Conservation (phyloP, 805 yeast genomes). For the Hyphopichia homilentoma region DNA sequence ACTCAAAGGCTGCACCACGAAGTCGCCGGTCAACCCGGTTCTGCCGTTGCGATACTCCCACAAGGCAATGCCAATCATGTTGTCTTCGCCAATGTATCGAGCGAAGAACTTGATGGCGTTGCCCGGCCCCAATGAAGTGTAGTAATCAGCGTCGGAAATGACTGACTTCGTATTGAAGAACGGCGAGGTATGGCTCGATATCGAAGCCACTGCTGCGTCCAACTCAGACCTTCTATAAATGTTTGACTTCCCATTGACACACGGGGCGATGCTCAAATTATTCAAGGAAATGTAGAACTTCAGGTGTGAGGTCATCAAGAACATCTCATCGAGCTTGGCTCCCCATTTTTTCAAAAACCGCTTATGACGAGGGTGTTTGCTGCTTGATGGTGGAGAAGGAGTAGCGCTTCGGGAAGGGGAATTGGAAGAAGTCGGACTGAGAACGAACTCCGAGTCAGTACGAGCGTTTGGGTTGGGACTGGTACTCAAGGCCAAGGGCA, state of each 20-base stretch:
- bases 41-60: constrained; percentile 68
- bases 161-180: constrained; percentile 31
- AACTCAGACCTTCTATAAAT: constrained; percentile 65
- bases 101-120: constrained; percentile 69
- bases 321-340: constrained; percentile 78
- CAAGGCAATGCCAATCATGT: constrained; percentile 83
- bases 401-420: neutral
- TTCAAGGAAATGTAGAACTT: constrained; percentile 81
- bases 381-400: constrained; percentile 2
- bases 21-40: constrained; percentile 76
- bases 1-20: constrained; percentile 68
- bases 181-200: constrained; percentile 21
- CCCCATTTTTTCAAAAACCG: constrained; percentile 41
- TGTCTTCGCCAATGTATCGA: constrained; percentile 84
- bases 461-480: constrained; percentile 11
- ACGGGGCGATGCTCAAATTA: constrained; percentile 72
- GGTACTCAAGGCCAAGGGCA: constrained; percentile 60
- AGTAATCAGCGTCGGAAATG: constrained; percentile 24
- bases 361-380: neutral
- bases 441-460: constrained; percentile 21
- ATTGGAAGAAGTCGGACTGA: constrained; percentile 11
- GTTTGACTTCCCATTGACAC: constrained; percentile 89
- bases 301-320: constrained; percentile 76
- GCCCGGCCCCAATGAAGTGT: constrained; percentile 30
- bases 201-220: constrained; percentile 49